Evolutionary conservation across 2,329 filamentous ascomycete genomes (phyloP).

Genomic region (Fusarium algeriense): DNA sequence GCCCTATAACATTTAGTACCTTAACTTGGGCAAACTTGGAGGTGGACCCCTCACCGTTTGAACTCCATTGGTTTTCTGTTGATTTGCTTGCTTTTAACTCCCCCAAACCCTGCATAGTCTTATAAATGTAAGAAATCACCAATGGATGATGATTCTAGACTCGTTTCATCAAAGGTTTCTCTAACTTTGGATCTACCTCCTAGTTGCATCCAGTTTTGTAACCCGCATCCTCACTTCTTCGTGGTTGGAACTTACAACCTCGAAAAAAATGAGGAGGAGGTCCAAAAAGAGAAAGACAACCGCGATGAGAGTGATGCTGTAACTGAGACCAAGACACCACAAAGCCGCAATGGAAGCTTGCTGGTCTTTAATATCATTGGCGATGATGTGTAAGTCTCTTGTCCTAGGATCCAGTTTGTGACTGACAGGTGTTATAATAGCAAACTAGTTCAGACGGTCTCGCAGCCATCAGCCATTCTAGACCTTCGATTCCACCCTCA

Average conservation of each 20-base stretch:
- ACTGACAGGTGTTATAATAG: slow-evolving; percentile 53
- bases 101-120: slow-evolving; percentile 14
- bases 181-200: slow-evolving; percentile 75
- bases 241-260: slow-evolving; percentile 89
- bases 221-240: slow-evolving; percentile 71
- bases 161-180: slow-evolving; percentile 60
- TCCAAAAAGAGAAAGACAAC: slow-evolving; percentile 40
- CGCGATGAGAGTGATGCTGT: slow-evolving; percentile 42
- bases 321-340: slow-evolving; percentile 55
- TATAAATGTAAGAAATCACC: not conserved
- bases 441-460: slow-evolving; percentile 67
- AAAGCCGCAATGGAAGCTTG: slow-evolving; percentile 80
- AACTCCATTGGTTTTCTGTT: slow-evolving; percentile 21
- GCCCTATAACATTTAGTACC: not conserved
- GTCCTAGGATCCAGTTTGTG: not conserved
- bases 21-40: not conserved
- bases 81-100: slow-evolving; percentile 1
- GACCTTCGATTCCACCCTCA: slow-evolving; percentile 83
- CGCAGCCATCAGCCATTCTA: slow-evolving; percentile 79
- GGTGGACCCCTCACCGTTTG: slow-evolving; percentile 31
- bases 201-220: slow-evolving; percentile 82
- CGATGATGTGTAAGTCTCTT: slow-evolving; percentile 65
- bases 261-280: slow-evolving; percentile 61
- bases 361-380: slow-evolving; percentile 71
- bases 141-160: slow-evolving; percentile 40